Evolutionary conservation across 108 stramenopile genomes (phyloP).

Genomic region (Bacterosira constricta): DNA sequence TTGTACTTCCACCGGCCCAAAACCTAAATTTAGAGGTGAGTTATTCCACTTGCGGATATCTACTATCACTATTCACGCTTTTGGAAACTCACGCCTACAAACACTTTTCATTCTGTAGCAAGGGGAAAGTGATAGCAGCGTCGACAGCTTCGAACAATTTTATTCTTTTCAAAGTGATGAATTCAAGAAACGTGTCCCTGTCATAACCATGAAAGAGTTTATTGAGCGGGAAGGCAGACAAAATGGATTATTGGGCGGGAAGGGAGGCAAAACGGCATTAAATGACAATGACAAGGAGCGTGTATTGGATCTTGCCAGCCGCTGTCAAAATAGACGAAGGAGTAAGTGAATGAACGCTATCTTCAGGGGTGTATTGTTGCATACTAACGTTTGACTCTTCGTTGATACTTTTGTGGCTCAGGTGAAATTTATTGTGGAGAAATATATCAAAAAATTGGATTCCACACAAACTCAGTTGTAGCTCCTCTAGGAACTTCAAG

Average conservation of each 20-base stretch:
- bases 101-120: slow-evolving; percentile 11
- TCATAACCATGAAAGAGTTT: slow-evolving; percentile 47
- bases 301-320: slow-evolving; percentile 40
- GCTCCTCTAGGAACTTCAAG: slow-evolving; percentile 15
- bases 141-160: slow-evolving; percentile 83
- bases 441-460: slow-evolving; percentile 17
- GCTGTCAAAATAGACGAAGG: slow-evolving; percentile 56
- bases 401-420: not conserved
- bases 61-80: not conserved
- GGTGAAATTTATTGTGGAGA: slow-evolving; percentile 48
- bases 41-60: not conserved
- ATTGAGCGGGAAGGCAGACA: slow-evolving; percentile 50
- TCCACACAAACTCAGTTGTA: slow-evolving; percentile 12
- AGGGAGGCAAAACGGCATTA: slow-evolving; percentile 37
- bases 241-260: slow-evolving; percentile 51
- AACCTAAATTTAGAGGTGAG: slow-evolving; percentile 54
- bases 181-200: slow-evolving; percentile 59
- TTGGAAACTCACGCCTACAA: not conserved
- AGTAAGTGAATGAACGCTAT: slow-evolving; percentile 31
- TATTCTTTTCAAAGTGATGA: slow-evolving; percentile 64
- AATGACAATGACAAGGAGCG: slow-evolving; percentile 9
- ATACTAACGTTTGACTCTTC: not conserved
- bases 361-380: not conserved
- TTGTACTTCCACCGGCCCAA: slow-evolving; percentile 84
- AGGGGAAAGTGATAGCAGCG: slow-evolving; percentile 52